Evolutionary conservation across 2,329 filamentous ascomycete genomes (phyloP), one percentile per base, ranked within the genome.

Genomic region (Corniculantispora saksenae): DNA sequence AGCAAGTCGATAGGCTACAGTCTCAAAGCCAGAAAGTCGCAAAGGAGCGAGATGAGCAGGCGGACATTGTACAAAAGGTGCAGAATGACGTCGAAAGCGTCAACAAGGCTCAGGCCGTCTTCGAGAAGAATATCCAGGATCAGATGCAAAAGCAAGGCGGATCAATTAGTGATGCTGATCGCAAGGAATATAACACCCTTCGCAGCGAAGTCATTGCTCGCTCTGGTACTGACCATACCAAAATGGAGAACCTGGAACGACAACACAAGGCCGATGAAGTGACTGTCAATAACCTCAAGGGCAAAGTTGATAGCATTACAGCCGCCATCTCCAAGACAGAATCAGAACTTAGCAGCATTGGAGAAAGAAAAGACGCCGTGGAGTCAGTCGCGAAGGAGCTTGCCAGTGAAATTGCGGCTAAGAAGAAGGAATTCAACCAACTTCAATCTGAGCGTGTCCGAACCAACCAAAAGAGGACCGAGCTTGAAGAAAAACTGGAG

Each of bases 231-330:
- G 92, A 97, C 71, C 92, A 95, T 73, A 86, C 90, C 69, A 92
- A 92, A 70, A 84, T 97, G 47, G 92, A 96, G 77, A 92, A 93
- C 68, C 85, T 97, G n/a, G 86, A 88, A 64, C 92, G 94, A 25
- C 93, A 97, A 74, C 84, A 93, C 67, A 97, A 94, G 78, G 95
- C 93, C 0, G 94, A 98, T 72, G 91, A 94, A 67, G 93, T 96
- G 66, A 95, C 93, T 0, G 91, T 94, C 66, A 94, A 92, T 72
- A 97, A 91, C 68, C 82, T 98, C 68, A 94, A 91, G 77, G 91
- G 92, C 73, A 97, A 93, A 75, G 89, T 97, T 38, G 93, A 97
- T 69, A 89, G 85, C 63, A 88, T 90, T 19, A 85, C 95, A 68
- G 89, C 89, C 71, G 87, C 90, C 43, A 84, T 92, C 15, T 87